A percentile compares a stretch with the other conserved stretches of the same genome.
phyloP scores from a whole-genome alignment of 805 yeast genomes.

The Wickerhamomyces strasburgensis region DNA sequence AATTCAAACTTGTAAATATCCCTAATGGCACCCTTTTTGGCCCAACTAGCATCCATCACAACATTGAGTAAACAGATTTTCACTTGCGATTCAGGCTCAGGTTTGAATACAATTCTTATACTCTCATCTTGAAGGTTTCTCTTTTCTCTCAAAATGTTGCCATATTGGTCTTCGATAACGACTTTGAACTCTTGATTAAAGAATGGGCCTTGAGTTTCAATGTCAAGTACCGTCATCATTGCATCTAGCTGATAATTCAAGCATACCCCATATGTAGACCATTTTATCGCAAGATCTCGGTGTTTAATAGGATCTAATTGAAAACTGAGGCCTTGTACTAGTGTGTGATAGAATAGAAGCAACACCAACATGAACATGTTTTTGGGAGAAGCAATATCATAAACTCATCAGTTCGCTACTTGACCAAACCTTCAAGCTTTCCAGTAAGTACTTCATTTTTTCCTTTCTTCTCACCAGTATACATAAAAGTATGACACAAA shows the following conservation, averaged over 20 bases:
- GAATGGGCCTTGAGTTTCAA: conserved; percentile 7
- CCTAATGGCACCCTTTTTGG: conserved; percentile 17
- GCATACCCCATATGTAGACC: conserved; percentile 1
- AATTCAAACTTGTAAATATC: conserved; percentile 4
- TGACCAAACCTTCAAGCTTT: no score
- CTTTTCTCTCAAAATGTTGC: conserved; percentile 5
- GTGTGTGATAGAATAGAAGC: not conserved
- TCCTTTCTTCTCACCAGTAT: no score
- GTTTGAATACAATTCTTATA: conserved; percentile 12
- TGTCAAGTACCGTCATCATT: conserved; percentile 15
- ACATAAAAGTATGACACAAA: no score
- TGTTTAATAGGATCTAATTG: conserved; percentile 3
- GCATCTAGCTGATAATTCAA: conserved; percentile 5
- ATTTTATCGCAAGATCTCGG: conserved; percentile 1
- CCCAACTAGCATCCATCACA: conserved; percentile 33
- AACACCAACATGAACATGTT: no score
- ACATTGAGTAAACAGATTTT: conserved; percentile 28
- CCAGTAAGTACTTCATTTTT: no score
- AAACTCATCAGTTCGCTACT: no score
- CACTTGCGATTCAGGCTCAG: conserved; percentile 8
- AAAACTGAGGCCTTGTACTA: not conserved
- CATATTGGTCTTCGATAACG: conserved; percentile 9
- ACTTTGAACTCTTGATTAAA: conserved; percentile 9
- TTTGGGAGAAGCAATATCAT: no score
- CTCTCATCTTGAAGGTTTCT: conserved; percentile 9